Evolutionary conservation across 1,139 yeast genomes (phyloP).

Genomic region (Wickerhamomyces sp.): DNA sequence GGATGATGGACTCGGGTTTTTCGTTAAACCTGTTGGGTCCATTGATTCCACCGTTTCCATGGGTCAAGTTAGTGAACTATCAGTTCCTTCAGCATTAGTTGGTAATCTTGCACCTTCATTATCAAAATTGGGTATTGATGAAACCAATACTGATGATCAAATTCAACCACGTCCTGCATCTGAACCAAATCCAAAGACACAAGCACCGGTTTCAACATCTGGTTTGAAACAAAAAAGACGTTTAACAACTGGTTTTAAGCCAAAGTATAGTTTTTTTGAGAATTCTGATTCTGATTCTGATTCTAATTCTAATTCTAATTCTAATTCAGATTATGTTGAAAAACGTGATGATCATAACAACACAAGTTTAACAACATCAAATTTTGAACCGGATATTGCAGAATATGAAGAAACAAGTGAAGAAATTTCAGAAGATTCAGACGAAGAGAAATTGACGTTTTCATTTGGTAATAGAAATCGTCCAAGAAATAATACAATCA

Average conservation of each 20-base stretch:
- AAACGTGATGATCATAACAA: neutral
- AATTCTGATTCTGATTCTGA: conserved; percentile 14
- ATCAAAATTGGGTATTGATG: neutral
- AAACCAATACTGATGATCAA: too few species aligned
- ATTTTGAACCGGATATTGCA: too few species aligned
- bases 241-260: conserved; percentile 8
- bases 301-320: conserved; percentile 12
- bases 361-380: too few species aligned
- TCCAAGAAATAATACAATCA: conserved; percentile 7
- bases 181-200: too few species aligned
- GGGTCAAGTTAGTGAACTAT: conserved; percentile 14
- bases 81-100: conserved; percentile 14
- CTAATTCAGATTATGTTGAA: conserved; percentile 3
- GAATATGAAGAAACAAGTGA: conserved; percentile 4
- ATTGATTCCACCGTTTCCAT: neutral
- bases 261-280: conserved; percentile 22
- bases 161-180: too few species aligned
- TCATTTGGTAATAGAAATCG: conserved; percentile 10
- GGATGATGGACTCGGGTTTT: conserved; percentile 5
- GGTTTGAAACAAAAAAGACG: too few species aligned
- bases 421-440: conserved; percentile 29
- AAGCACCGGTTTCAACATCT: too few species aligned
- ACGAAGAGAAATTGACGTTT: conserved; percentile 21
- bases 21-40: neutral
- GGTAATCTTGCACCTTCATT: conserved; percentile 5